phyloP scores from a whole-genome alignment of 2,329 filamentous ascomycete species.

The Arthrobotrys sinensis region DNA sequence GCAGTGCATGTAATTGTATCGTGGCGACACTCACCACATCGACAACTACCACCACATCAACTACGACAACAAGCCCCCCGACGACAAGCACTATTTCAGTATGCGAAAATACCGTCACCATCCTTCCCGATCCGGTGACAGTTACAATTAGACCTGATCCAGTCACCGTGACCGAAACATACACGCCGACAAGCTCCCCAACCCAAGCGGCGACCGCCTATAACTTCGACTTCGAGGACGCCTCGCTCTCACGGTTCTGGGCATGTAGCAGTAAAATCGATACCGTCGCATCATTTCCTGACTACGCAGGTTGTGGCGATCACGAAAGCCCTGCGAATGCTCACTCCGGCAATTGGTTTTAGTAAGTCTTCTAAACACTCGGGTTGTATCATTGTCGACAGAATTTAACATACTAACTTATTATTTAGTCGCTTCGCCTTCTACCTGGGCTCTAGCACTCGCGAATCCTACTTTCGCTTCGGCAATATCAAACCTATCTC shows the following conservation, averaged over 20 bases:
- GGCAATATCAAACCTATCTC: slow-evolving; percentile 19
- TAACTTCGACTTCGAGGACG: slow-evolving; percentile 13
- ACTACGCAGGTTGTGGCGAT: slow-evolving; percentile 17
- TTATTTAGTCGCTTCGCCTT: slow-evolving; percentile 5
- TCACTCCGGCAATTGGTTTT: slow-evolving; percentile 29
- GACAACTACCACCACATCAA: slow-evolving; percentile 15
- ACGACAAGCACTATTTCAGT: not conserved
- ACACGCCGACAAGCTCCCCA: slow-evolving; percentile 13
- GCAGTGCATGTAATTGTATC: slow-evolving; percentile 44
- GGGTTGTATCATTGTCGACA: not conserved
- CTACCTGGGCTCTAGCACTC: not conserved
- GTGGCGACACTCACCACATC: slow-evolving; percentile 19
- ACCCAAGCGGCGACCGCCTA: slow-evolving; percentile 9
- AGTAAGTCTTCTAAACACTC: slow-evolving; percentile 13
- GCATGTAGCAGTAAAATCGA: slow-evolving; percentile 18
- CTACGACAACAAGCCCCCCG: not conserved
- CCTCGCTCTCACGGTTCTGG: slow-evolving; percentile 3
- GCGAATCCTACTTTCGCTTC: not conserved
- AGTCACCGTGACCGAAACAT: slow-evolving; percentile 25
- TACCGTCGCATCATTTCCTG: not conserved
- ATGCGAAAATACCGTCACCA: slow-evolving; percentile 19
- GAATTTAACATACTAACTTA: not conserved
- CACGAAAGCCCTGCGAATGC: slow-evolving; percentile 13
- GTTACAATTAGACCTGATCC: slow-evolving; percentile 16
- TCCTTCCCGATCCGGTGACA: slow-evolving; percentile 13